Evolutionary conservation across 2,329 filamentous ascomycete genomes (phyloP), one percentile per base, ranked within the genome.

Genomic region (Davidsoniella virescens): DNA sequence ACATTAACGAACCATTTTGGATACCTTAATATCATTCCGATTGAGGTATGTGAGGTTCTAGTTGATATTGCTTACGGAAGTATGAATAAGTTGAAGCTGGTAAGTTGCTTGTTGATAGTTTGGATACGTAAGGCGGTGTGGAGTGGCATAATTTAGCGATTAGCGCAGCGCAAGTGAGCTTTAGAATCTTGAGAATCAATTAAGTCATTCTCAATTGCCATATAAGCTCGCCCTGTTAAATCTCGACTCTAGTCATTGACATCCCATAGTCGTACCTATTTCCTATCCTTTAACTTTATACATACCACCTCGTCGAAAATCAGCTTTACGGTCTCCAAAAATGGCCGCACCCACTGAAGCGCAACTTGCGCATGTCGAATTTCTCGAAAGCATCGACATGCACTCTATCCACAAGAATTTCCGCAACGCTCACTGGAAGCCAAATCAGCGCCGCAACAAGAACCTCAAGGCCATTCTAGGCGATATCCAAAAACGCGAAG

Each of bases 391-490:
- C 63, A 84, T 96, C 61, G 92, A 98, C 70, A 87, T 95, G 60
- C 82, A 92, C 64, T 77, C 80, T 53, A 78, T 85, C 61, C 80
- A 80, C 59, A 94, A 93, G 68, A 83, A 80, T 60, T 98, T 95
- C 72, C 88, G 90, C 64, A 94, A 87, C 62, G 72, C 83, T 2
- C 70, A 78, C 63, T 98, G 92, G 92, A 87, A 85, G 61, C 87
- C 92, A 14, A 87, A 90, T 57, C 83, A 88, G 65, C 87, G 92
- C 47, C 86, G 92, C 65, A 98, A 98, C 76, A 98, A 98, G 72
- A 96, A 94, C 65, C 82, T 96, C 66, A 96, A 96, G 67, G 86
- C 94, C 59, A 92, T 98, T 55, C 74, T 98, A 54, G 84, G 87
- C 53, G 92, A 98, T 60, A 85, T 84, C 10, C 78, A 84, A 18